Conservation (phyloP, 305 asterid species). For the Solanum hybrid region DNA sequence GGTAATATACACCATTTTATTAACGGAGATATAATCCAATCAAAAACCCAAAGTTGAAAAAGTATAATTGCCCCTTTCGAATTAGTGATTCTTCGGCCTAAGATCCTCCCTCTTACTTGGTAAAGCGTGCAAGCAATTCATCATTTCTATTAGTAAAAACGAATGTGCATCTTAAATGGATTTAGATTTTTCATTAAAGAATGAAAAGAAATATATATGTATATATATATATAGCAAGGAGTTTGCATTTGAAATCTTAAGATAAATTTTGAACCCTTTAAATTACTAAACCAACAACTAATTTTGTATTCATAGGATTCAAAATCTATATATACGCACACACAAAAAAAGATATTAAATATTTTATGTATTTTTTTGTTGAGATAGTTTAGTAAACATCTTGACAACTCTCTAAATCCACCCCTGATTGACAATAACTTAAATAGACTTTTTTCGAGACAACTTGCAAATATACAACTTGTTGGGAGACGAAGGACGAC, state of each 20-base stretch:
- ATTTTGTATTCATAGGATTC: not conserved
- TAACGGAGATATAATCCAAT: not conserved
- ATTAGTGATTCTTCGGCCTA: not conserved
- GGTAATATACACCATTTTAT: not conserved
- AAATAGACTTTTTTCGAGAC: not conserved
- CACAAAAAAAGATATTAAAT: not conserved
- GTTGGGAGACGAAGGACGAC: accelerated
- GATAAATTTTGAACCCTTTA: not conserved
- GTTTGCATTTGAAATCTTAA: accelerated
- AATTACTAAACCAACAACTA: not conserved
- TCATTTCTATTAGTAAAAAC: not conserved
- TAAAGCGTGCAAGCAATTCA: not conserved
- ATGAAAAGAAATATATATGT: too few relatives aligned
- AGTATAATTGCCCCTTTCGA: not conserved
- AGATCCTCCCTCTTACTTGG: not conserved
- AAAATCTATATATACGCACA: too few relatives aligned
- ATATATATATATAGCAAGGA: not conserved
- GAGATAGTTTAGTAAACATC: not conserved
- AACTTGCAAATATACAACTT: not conserved
- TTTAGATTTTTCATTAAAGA: not conserved
- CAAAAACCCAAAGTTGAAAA: not conserved
- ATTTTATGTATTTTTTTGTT: not conserved
- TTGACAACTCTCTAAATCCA: not conserved
- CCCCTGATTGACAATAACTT: not conserved
- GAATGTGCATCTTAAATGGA: too few relatives aligned